Base-by-base conservation (phyloP, 2,329 filamentous ascomycete species). In the Hymenoscyphus salicellus region DNA sequence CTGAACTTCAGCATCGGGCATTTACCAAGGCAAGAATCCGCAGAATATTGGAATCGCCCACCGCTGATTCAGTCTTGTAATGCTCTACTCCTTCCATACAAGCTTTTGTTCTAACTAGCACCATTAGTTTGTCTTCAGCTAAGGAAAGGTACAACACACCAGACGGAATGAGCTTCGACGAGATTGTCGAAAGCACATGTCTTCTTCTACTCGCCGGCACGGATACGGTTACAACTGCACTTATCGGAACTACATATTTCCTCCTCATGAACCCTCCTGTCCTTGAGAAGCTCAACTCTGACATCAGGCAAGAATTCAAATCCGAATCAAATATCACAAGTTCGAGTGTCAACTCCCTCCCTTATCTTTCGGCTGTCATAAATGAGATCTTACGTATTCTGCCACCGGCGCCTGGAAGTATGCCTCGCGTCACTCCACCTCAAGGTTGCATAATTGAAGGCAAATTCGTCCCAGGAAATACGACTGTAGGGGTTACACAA, bases 361-460 rank as follows among this genome's bases (percentile, higher is more conserved):
- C 71, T 2, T 77, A 73, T 60, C 65, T 76, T 4, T 71, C 67
- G 14, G 77, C 70, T 10, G 69, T 76, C 23, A 72, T 79, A 52
- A 65, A 74, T 38, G 77, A 78, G 67, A 72, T 71, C 0, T 62
- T 78, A 3, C 73, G 77, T 8, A 33, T 55, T 28, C 23, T 20
- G 16, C 59, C 41, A 11, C 41, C 43, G 11, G 36, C 41, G 26
- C 38, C 59, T 3, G 43, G 16, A 2, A 23, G 20, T 5, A 38
- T 61, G 26, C 28, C 41, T 2, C 49, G 41, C 17, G 46, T 61
- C 10, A 30, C 30, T 11, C 59, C 59, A n/a, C 41, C 23, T 20
- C 16, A 20, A 14, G 59, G 59, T 8, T 17, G 30, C 23, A 49
- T 33, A 7, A 28, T 60, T 26, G n/a, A 30, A n/a, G 58, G 36